Base-by-base conservation (phyloP, 2,329 filamentous ascomycete species). In the Penicillium sp. region DNA sequence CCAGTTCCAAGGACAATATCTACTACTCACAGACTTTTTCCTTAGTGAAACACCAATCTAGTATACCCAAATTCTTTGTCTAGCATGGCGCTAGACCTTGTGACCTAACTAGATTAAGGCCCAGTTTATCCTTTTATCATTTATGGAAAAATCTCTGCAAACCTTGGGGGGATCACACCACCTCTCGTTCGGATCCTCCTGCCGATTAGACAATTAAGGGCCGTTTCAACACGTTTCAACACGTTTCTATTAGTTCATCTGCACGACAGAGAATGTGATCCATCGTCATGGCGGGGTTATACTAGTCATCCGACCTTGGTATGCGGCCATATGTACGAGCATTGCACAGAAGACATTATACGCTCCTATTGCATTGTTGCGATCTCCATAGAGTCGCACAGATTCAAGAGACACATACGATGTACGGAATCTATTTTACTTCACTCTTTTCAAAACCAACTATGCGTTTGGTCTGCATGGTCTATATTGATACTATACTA, bases 131-230 rank as follows among this genome's bases (percentile, higher is more conserved):
- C 43, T 32, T 8, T 10, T 39, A 18, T 49, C 40, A 42, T 49
- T 44, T 49, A 49, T 46, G 45, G 49, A 32, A 42, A 47, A 54
- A 54, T 49, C 51, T 54, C 51, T 54, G 42, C 51, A 44, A 44
- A 29, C n/a, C 32, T 49, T 53, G 51, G 51, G 22, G 46, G 22
- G 46, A 54, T 54, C 51, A 54, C 51, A 49, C 51, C 51, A 52
- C 44, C 24, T 27, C 24, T 27, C 57, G 50, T 43, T 64, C 58
- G 61, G 60, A 45, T 59, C 45, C 48, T 32, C 42, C 22, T 58
- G 53, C 61, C 60, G 47, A 45, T 49, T 49, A 43, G 16, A 53
- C 16, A 55, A 59, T 52, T 54, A 56, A 43, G 49, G 42, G 32
- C 51, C 32, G 45, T 56, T 36, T 51, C 18, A 18, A 40, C 18